Conservation (phyloP, 345 rosid genomes). For the Salix dunnii region DNA sequence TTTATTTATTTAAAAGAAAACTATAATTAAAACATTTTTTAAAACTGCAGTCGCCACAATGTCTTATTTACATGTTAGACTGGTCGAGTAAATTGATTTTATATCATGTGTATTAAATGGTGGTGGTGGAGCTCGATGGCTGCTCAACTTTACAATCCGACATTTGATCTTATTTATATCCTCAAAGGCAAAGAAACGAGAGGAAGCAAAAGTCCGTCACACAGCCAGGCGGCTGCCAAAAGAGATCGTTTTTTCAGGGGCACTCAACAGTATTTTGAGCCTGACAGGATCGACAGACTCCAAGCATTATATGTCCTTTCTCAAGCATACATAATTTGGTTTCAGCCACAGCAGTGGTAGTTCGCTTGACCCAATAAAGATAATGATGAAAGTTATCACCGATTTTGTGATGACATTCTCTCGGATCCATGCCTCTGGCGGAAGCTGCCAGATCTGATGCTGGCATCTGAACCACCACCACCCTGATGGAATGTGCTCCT, state of each 20-base stretch:
- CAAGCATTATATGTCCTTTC: slow-evolving; percentile 50
- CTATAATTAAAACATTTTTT: too few species aligned
- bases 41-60: too few species aligned
- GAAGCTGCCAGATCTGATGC: slow-evolving; percentile 45
- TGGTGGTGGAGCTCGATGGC: background rate
- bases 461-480: slow-evolving; percentile 40
- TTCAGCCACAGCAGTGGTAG: slow-evolving; percentile 35
- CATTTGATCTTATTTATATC: slow-evolving; percentile 31
- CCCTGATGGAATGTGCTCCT: slow-evolving; percentile 59
- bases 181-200: slow-evolving; percentile 38
- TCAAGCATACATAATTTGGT: slow-evolving; percentile 56
- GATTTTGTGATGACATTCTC: slow-evolving; percentile 59
- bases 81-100: too few species aligned
- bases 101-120: too few species aligned
- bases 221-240: slow-evolving; percentile 34
- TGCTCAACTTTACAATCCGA: slow-evolving; percentile 5
- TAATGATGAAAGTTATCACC: slow-evolving; percentile 30
- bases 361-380: slow-evolving; percentile 33
- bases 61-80: too few species aligned
- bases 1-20: too few species aligned
- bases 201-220: slow-evolving; percentile 45
- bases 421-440: slow-evolving; percentile 76
- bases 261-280: slow-evolving; percentile 35
- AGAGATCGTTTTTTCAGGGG: slow-evolving; percentile 32
- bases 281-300: slow-evolving; percentile 27